These are phyloP conservation scores for Nakataea oryzae DNA, from an alignment of 2,329 filamentous ascomycete species.

Conservation along the genomic window DNA sequence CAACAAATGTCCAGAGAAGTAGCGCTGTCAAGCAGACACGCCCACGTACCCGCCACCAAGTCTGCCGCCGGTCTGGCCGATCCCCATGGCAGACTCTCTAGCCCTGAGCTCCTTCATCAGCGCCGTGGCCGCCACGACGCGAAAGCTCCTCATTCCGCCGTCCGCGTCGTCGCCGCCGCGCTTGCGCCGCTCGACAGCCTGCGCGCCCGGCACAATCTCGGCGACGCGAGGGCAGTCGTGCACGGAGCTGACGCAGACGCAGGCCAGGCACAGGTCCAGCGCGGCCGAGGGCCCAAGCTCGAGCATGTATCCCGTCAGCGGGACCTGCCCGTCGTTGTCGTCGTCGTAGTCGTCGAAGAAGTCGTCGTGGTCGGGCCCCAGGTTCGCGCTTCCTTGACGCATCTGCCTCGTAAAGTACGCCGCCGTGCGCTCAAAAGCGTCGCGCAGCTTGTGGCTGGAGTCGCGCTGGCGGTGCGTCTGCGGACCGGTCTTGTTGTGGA, in stretches of 20 bases:
- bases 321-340: background rate
- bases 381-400: conserved; percentile 7
- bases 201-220: background rate
- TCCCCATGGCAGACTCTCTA: background rate
- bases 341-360: background rate
- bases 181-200: background rate
- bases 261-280: conserved; percentile 20
- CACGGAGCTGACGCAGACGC: conserved; percentile 11
- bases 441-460: conserved; percentile 37
- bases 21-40: background rate
- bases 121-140: conserved; percentile 17
- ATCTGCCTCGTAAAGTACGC: conserved; percentile 20
- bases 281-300: conserved; percentile 6
- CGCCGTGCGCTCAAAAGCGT: conserved; percentile 37
- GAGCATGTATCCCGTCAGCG: background rate
- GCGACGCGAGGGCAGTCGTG: background rate
- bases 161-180: conserved; percentile 2
- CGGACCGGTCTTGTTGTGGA: conserved; percentile 37
- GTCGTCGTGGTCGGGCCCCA: background rate
- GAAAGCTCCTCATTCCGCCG: conserved; percentile 16
- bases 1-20: no score
- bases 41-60: conserved; percentile 1
- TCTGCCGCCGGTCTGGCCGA: conserved; percentile 3
- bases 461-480: conserved; percentile 42
- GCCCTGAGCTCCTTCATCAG: conserved; percentile 17